Evolutionary conservation across 768 basidiomycete genomes (phyloP).

Genomic region (Paxillus involutus): DNA sequence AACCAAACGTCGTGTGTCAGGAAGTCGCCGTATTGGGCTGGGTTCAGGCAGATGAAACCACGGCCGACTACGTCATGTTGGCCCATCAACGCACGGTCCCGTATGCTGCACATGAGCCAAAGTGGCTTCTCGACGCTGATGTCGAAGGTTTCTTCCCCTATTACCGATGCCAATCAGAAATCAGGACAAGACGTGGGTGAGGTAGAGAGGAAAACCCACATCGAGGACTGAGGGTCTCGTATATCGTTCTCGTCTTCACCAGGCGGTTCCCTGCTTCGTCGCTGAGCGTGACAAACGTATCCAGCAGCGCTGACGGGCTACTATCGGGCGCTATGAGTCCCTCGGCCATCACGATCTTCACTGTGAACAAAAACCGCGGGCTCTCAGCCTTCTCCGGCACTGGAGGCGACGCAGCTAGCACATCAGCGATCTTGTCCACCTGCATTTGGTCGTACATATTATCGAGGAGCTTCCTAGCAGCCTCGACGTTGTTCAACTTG

Average conservation of each 20-base stretch:
- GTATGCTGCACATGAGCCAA: constrained; percentile 96
- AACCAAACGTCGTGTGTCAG: constrained; percentile 91
- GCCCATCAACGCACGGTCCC: constrained; percentile 86
- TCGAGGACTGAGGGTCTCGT: constrained; percentile 86
- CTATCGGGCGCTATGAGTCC: constrained; percentile 76
- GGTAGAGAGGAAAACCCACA: constrained; percentile 52
- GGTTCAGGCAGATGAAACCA: constrained; percentile 90
- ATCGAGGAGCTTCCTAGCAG: constrained; percentile 86
- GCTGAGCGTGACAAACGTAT: constrained; percentile 92
- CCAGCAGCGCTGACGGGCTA: constrained; percentile 75
- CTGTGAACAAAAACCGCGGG: constrained; percentile 81
- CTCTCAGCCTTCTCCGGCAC: constrained; percentile 69
- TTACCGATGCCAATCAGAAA: constrained; percentile 1
- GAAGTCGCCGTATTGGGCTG: constrained; percentile 83
- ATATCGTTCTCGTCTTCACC: constrained; percentile 95
- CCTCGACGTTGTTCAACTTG: constrained; percentile 96
- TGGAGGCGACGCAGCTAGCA: constrained; percentile 59
- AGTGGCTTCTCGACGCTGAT: constrained; percentile 90
- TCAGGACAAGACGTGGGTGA: constrained; percentile 4
- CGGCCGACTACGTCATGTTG: constrained; percentile 93
- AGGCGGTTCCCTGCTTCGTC: constrained; percentile 88
- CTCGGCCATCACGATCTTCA: constrained; percentile 93
- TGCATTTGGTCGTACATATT: constrained; percentile 92
- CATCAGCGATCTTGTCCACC: constrained; percentile 79
- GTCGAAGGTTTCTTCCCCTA: constrained; percentile 98